A percentile compares a stretch with the other conserved stretches of the same genome.
phyloP scores from a whole-genome alignment of 305 asterid genomes.

The Solanum hybrid region DNA sequence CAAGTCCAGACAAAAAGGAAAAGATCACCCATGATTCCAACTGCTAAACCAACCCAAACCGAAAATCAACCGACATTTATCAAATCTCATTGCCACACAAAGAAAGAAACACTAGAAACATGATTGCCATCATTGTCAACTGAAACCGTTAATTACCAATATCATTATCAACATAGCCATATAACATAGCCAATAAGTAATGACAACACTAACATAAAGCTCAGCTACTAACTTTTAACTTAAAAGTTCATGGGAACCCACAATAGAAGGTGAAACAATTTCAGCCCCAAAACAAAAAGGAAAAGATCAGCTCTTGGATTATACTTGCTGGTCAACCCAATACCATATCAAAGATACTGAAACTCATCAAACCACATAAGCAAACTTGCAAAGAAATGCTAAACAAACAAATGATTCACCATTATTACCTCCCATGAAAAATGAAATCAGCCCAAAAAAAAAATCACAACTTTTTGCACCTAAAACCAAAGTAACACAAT shows the following conservation, averaged over 20 bases:
- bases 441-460: neutral
- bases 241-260: neutral
- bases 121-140: neutral
- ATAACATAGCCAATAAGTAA: neutral
- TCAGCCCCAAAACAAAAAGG: neutral
- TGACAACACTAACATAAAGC: neutral
- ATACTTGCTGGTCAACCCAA: neutral
- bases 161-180: neutral
- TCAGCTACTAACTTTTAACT: neutral
- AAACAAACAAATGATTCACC: neutral
- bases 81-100: neutral
- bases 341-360: neutral
- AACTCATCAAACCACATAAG: neutral
- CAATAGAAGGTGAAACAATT: neutral
- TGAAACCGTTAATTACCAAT: neutral
- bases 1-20: neutral
- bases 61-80: neutral
- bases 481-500: neutral
- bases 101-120: neutral
- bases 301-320: neutral
- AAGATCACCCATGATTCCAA: neutral
- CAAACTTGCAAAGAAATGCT: neutral
- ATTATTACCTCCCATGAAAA: neutral
- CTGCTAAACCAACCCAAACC: neutral
- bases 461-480: conserved; percentile 16